Percentiles rank a stretch among this genome's conserved stretches.
phyloP scores from a whole-genome alignment of 2,329 filamentous ascomycete genomes.

The Neurospora sp. region DNA sequence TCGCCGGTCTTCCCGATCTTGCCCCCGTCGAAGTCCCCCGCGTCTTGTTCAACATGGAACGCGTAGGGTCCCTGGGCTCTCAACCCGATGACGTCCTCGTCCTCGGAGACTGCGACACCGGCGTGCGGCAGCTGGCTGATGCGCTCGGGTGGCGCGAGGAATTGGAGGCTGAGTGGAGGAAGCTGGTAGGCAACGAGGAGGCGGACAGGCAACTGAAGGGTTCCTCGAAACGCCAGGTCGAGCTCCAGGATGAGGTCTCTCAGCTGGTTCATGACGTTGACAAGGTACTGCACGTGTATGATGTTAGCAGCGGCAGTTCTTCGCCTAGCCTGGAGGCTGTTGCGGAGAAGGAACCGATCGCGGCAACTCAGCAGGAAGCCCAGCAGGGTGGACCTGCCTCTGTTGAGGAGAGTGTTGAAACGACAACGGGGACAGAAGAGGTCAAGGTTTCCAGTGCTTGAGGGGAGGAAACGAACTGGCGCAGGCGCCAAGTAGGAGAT shows the following conservation, averaged over 20 bases:
- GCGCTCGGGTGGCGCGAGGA: conserved; percentile 80
- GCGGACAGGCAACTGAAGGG: conserved; percentile 37
- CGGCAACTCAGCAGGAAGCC: not conserved
- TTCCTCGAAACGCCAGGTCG: conserved; percentile 22
- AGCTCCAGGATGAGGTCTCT: conserved; percentile 34
- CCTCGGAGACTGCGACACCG: conserved; percentile 74
- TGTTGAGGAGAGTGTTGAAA: not conserved
- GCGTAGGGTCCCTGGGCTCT: conserved; percentile 68
- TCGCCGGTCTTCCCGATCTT: conserved; percentile 66
- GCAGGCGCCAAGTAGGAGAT: not conserved
- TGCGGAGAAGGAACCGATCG: not conserved
- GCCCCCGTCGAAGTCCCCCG: conserved; percentile 57
- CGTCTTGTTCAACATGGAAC: conserved; percentile 79
- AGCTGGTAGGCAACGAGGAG: conserved; percentile 52
- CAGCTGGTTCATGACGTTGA: conserved; percentile 24
- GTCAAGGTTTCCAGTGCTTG: not conserved
- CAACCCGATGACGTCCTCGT: conserved; percentile 76
- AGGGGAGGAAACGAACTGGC: not conserved
- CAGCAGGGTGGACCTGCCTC: not conserved
- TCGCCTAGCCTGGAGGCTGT: not conserved
- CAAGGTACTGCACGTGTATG: conserved; percentile 16
- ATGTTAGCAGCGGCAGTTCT: conserved; percentile 1
- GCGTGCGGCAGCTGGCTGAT: conserved; percentile 68
- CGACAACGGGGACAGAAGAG: conserved; percentile 3
- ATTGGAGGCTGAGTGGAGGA: conserved; percentile 65